phyloP scores from a whole-genome alignment of 2,329 filamentous ascomycete species.

The Blastomyces gilchristii region DNA sequence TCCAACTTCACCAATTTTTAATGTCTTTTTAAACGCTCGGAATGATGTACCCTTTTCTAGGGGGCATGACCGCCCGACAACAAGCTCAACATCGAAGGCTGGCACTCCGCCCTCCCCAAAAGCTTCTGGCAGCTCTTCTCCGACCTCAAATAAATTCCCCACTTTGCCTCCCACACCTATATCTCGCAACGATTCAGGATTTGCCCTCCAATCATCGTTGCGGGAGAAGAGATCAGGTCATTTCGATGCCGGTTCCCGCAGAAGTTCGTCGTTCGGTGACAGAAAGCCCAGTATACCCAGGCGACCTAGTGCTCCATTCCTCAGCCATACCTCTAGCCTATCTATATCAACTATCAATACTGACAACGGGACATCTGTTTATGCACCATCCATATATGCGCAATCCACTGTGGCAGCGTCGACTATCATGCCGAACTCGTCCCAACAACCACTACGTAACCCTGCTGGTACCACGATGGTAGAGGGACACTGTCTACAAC shows the following conservation, averaged over 20 bases:
- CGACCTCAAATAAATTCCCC: slow-evolving; percentile 67
- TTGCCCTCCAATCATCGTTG: slow-evolving; percentile 72
- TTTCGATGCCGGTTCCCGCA: slow-evolving; percentile 69
- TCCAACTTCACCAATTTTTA: slow-evolving; percentile 64
- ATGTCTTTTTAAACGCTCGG: slow-evolving; percentile 74
- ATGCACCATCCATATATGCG: slow-evolving; percentile 42
- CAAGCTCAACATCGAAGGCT: slow-evolving; percentile 48
- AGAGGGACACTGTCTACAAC: slow-evolving; percentile 41
- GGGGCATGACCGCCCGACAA: slow-evolving; percentile 62
- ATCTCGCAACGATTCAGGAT: slow-evolving; percentile 87
- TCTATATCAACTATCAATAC: slow-evolving; percentile 38
- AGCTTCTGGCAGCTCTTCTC: slow-evolving; percentile 44
- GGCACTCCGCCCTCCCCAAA: slow-evolving; percentile 49
- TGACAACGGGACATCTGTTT: slow-evolving; percentile 23
- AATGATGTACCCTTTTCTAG: slow-evolving; percentile 46
- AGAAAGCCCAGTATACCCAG: slow-evolving; percentile 47
- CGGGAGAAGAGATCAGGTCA: slow-evolving; percentile 91
- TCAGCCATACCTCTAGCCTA: slow-evolving; percentile 46
- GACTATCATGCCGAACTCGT: slow-evolving; percentile 39
- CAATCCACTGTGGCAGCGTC: slow-evolving; percentile 43
- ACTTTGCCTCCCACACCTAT: slow-evolving; percentile 64
- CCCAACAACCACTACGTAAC: slow-evolving; percentile 21
- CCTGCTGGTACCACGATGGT: slow-evolving; percentile 29
- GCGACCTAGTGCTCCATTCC: slow-evolving; percentile 61
- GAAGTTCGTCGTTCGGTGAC: slow-evolving; percentile 88